phyloP scores from a whole-genome alignment of 345 rosid species.

The Eucalyptus sp. region DNA sequence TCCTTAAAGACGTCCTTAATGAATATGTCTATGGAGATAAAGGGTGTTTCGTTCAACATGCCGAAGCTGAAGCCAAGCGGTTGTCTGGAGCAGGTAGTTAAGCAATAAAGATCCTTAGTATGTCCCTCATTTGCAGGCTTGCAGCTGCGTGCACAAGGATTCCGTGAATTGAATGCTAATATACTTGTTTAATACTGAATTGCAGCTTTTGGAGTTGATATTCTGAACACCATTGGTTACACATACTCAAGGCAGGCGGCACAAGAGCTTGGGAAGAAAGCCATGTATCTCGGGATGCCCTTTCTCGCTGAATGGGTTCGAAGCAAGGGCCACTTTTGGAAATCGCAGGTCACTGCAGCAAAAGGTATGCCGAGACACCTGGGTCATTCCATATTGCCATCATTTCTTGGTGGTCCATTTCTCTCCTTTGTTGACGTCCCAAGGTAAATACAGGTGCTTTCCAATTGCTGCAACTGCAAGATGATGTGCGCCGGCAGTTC shows the following conservation, averaged over 20 bases:
- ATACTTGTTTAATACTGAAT: neutral
- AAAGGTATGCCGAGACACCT: conserved; percentile 22
- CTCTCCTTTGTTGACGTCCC: neutral
- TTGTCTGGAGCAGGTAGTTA: conserved; percentile 38
- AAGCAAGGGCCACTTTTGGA: conserved; percentile 63
- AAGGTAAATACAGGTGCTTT: conserved; percentile 51
- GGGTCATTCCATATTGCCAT: neutral
- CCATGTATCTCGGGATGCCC: conserved; percentile 56
- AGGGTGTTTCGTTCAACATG: conserved; percentile 32
- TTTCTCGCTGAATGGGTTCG: conserved; percentile 67
- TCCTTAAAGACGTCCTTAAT: conserved; percentile 34
- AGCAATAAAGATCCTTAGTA: neutral
- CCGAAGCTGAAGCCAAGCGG: conserved; percentile 49
- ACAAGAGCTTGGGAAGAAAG: conserved; percentile 67
- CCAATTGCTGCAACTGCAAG: conserved; percentile 90
- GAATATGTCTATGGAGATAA: conserved; percentile 52
- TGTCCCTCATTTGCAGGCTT: neutral
- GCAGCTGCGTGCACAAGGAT: neutral
- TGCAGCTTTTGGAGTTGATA: conserved; percentile 49
- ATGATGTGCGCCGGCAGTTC: conserved; percentile 46
- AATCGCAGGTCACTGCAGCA: conserved; percentile 68
- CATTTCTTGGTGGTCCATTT: neutral
- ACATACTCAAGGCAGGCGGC: conserved; percentile 55
- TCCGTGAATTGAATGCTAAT: neutral
- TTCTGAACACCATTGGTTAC: conserved; percentile 49